Evolutionary conservation across 1,284 basidiomycete species (phyloP).

Genomic region (Rhizoctonia solani): DNA sequence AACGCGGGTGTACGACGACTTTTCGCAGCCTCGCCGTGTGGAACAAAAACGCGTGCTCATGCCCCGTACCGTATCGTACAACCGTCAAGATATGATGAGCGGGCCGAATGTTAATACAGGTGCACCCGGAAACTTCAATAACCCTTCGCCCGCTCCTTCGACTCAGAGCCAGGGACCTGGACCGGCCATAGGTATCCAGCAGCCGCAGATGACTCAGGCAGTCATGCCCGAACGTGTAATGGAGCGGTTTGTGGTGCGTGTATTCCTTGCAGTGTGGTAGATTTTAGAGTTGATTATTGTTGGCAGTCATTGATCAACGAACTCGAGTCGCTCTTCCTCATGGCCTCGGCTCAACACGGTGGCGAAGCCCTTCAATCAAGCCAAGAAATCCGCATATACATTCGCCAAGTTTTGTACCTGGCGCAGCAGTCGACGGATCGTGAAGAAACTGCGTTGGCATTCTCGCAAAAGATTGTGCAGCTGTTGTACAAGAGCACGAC

Average conservation of each 20-base stretch:
- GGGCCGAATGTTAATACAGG: slow-evolving; percentile 41
- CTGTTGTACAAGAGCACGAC: slow-evolving; percentile 83
- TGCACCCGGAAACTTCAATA: slow-evolving; percentile 59
- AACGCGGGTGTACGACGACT: slow-evolving; percentile 93
- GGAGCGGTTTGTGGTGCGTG: slow-evolving; percentile 73
- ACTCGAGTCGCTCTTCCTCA: slow-evolving; percentile 70
- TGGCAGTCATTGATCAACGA: slow-evolving; percentile 69
- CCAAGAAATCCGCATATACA: slow-evolving; percentile 83
- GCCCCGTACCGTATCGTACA: slow-evolving; percentile 17
- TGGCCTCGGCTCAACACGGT: slow-evolving; percentile 59
- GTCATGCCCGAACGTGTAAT: slow-evolving; percentile 56
- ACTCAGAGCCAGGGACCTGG: slow-evolving; percentile 24
- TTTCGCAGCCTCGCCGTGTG: slow-evolving; percentile 46
- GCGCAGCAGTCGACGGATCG: slow-evolving; percentile 78
- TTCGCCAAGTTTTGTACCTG: slow-evolving; percentile 79
- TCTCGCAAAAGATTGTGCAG: slow-evolving; percentile 94
- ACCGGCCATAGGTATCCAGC: not conserved
- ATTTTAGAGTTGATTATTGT: not conserved
- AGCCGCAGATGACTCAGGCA: not conserved
- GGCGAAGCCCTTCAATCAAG: slow-evolving; percentile 74
- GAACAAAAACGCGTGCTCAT: slow-evolving; percentile 33
- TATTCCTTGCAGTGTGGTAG: slow-evolving; percentile 1
- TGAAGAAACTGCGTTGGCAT: slow-evolving; percentile 84
- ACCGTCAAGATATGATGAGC: slow-evolving; percentile 26
- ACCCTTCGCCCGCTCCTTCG: slow-evolving; percentile 50